A percentile compares a stretch with the other conserved stretches of the same genome.
Evolutionary conservation across 306 rosid genomes (phyloP).

Genomic region (Crotalaria pallida): DNA sequence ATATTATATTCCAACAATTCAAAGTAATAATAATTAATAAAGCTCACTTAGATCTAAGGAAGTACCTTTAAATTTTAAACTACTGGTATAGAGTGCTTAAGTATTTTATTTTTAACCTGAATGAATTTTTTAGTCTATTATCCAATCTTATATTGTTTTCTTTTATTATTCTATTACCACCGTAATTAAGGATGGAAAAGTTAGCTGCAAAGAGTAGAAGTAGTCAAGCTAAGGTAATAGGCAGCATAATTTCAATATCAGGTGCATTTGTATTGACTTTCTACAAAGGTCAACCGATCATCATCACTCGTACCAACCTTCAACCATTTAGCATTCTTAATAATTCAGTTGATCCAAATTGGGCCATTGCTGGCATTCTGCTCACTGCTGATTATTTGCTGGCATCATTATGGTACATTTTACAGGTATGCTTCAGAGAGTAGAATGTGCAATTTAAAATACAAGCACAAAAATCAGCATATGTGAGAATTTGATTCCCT

Average conservation of each 20-base stretch:
- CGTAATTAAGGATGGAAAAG: constrained; percentile 66
- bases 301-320: constrained; percentile 9
- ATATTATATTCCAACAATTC: not conserved
- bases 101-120: not conserved
- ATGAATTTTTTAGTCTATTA: not conserved
- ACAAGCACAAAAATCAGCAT: no score
- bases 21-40: not conserved
- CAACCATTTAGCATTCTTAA: constrained; percentile 23
- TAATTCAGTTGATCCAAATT: constrained; percentile 35
- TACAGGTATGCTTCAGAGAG: constrained; percentile 47
- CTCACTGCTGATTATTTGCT: constrained; percentile 58
- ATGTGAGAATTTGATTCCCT: no score
- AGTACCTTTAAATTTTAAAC: not conserved
- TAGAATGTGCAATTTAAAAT: no score
- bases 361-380: constrained; percentile 67
- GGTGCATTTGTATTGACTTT: constrained; percentile 84
- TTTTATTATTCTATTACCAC: not conserved
- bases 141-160: not conserved
- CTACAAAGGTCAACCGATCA: constrained; percentile 61
- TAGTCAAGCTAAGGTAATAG: constrained; percentile 73
- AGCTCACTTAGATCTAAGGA: not conserved
- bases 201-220: constrained; percentile 48
- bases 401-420: constrained; percentile 74
- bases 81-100: not conserved
- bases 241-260: constrained; percentile 70